Conservation (phyloP, 163 green algal genomes). For the Scenedesmus sp. region DNA sequence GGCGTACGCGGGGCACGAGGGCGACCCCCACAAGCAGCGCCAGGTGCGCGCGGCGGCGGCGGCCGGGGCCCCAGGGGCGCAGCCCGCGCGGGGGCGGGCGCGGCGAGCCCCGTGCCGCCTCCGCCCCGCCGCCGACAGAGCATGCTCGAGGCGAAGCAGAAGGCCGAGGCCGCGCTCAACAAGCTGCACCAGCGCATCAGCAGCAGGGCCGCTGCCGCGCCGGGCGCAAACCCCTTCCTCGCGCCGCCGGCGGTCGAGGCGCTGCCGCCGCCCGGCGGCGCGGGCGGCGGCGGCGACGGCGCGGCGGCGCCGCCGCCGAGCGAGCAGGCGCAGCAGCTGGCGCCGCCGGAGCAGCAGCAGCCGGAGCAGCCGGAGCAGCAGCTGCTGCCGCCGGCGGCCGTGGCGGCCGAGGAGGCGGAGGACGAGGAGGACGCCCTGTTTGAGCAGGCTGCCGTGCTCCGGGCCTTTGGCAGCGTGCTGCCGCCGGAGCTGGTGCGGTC, state of each 20-base stretch:
- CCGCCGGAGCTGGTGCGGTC: constrained; percentile 16
- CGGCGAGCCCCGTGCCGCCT: no score
- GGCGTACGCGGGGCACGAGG: constrained; percentile 55
- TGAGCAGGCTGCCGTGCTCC: constrained; percentile 23
- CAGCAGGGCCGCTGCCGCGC: constrained; percentile 1
- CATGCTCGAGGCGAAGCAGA: constrained; percentile 50
- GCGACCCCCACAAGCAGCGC: constrained; percentile 61
- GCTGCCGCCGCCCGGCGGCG: neutral
- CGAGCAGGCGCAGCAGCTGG: neutral
- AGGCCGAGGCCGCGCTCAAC: constrained; percentile 47
- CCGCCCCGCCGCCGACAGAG: no score
- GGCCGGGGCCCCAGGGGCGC: no score
- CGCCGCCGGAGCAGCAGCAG: no score
- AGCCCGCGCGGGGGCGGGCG: no score
- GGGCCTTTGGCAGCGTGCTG: constrained; percentile 32
- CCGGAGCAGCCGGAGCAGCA: no score
- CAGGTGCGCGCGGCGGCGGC: constrained; percentile 53
- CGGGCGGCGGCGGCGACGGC: neutral
- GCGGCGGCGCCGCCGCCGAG: neutral
- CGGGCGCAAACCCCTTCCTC: constrained; percentile 54
- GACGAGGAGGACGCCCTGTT: constrained; percentile 27
- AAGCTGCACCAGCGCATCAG: constrained; percentile 45
- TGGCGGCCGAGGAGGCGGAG: neutral
- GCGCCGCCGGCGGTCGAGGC: constrained; percentile 30
- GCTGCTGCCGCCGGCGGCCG: neutral